These are phyloP conservation scores for Amauroascus verrucosus DNA, from an alignment of 2,329 filamentous ascomycete species.

Conservation along the genomic window DNA sequence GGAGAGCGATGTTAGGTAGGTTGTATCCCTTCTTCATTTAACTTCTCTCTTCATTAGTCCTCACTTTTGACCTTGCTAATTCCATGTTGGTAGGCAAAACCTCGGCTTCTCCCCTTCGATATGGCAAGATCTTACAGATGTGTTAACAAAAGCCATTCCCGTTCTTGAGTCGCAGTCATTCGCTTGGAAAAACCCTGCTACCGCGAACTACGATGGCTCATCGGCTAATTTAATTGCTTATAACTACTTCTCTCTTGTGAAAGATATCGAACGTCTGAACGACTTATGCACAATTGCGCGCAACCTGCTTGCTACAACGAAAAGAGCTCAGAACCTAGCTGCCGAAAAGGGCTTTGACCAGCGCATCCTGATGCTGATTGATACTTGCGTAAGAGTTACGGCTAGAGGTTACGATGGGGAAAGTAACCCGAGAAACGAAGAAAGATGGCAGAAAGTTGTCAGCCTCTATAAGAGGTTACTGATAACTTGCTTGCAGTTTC, in stretches of 20 bases:
- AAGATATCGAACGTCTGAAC: constrained; percentile 54
- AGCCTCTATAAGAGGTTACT: constrained; percentile 56
- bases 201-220: constrained; percentile 48
- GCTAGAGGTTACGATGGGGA: constrained; percentile 56
- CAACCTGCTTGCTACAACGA: constrained; percentile 52
- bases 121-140: constrained; percentile 50
- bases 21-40: not conserved
- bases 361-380: constrained; percentile 51
- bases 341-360: constrained; percentile 51
- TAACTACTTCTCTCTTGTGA: constrained; percentile 48
- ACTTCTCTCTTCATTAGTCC: not conserved
- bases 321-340: constrained; percentile 53
- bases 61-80: not conserved
- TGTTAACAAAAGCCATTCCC: constrained; percentile 51
- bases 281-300: constrained; percentile 52
- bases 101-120: constrained; percentile 47
- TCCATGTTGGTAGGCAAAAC: constrained; percentile 37
- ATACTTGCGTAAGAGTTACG: constrained; percentile 54
- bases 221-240: constrained; percentile 52
- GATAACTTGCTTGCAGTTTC: constrained; percentile 55
- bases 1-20: constrained; percentile 45
- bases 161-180: constrained; percentile 54
- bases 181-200: constrained; percentile 47
- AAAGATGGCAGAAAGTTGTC: constrained; percentile 56
- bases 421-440: constrained; percentile 50